Evolutionary conservation across 805 yeast genomes (phyloP).

Genomic region (Candida methanosorbosa): DNA sequence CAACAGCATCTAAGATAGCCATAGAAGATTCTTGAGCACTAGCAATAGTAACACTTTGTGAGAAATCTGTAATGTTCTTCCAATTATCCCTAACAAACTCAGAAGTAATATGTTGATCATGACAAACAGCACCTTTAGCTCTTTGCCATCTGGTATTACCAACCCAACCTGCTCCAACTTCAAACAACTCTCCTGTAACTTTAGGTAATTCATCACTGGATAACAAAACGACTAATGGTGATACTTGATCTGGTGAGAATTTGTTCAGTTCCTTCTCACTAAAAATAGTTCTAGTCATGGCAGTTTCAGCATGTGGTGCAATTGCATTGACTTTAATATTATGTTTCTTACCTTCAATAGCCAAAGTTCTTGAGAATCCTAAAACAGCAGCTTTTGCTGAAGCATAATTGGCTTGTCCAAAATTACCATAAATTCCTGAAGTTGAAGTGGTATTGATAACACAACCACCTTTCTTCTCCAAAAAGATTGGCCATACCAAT

Average conservation of each 20-base stretch:
- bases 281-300: constrained; percentile 89
- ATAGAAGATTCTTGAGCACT: constrained; percentile 70
- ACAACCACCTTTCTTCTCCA: constrained; percentile 70
- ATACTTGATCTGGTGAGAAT: constrained; percentile 81
- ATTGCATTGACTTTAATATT: constrained; percentile 72
- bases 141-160: constrained; percentile 95
- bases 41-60: constrained; percentile 42
- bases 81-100: constrained; percentile 69
- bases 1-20: constrained; percentile 65
- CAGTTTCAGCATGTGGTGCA: constrained; percentile 98
- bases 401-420: constrained; percentile 95
- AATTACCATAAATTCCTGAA: constrained; percentile 94
- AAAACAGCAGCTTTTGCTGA: constrained; percentile 87
- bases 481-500: constrained; percentile 88
- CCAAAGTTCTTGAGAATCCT: constrained; percentile 78
- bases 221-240: constrained; percentile 78
- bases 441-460: constrained; percentile 89
- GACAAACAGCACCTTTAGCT: constrained; percentile 72
- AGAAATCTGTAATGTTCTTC: constrained; percentile 58
- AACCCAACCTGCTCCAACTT: constrained; percentile 95
- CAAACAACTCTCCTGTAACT: constrained; percentile 75
- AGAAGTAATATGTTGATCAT: constrained; percentile 42
- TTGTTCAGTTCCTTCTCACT: constrained; percentile 71
- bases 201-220: constrained; percentile 61
- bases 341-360: constrained; percentile 79